Evolutionary conservation across 176 grass and related monocot species (phyloP).

Genomic region (Aegilops bicornis): DNA sequence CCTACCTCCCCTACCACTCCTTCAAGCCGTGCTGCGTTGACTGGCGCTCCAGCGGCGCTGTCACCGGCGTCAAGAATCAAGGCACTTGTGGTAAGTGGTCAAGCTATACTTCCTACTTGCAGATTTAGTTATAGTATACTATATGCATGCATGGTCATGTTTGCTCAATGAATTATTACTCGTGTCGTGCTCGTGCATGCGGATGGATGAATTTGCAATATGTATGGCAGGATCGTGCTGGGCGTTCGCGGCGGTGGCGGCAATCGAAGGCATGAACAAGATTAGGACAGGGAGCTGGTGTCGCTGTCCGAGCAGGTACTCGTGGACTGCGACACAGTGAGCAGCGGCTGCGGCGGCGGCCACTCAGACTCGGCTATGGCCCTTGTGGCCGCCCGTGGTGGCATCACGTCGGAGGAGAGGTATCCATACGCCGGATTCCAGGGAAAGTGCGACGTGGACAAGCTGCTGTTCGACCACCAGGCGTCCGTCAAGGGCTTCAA

Average conservation of each 20-base stretch:
- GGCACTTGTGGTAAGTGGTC: not conserved
- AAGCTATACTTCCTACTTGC: not conserved
- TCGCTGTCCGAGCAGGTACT: slow-evolving; percentile 43
- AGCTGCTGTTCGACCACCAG: not conserved
- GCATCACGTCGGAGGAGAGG: slow-evolving; percentile 28
- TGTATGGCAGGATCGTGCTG: slow-evolving; percentile 28
- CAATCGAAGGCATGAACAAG: slow-evolving; percentile 41
- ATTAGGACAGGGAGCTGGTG: slow-evolving; percentile 34
- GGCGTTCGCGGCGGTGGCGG: slow-evolving; percentile 38
- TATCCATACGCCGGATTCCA: slow-evolving; percentile 1
- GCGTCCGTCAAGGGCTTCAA: not conserved
- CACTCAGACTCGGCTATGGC: slow-evolving; percentile 12
- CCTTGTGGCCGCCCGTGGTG: slow-evolving; percentile 23
- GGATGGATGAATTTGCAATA: not conserved
- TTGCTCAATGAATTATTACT: not conserved
- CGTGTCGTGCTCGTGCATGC: no score
- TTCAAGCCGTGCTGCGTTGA: slow-evolving; percentile 26
- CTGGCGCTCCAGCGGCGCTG: slow-evolving; percentile 29
- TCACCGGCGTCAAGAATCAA: slow-evolving; percentile 31
- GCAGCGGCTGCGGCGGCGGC: slow-evolving; percentile 24
- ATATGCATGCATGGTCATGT: not conserved
- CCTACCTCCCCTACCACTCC: not conserved
- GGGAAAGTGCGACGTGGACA: slow-evolving; percentile 21
- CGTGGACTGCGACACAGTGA: slow-evolving; percentile 33
- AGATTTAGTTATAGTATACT: not conserved